These are phyloP conservation scores for Vitis hybrid DNA, from an alignment of 177 flowering plant genomes.

Conservation along the genomic window DNA sequence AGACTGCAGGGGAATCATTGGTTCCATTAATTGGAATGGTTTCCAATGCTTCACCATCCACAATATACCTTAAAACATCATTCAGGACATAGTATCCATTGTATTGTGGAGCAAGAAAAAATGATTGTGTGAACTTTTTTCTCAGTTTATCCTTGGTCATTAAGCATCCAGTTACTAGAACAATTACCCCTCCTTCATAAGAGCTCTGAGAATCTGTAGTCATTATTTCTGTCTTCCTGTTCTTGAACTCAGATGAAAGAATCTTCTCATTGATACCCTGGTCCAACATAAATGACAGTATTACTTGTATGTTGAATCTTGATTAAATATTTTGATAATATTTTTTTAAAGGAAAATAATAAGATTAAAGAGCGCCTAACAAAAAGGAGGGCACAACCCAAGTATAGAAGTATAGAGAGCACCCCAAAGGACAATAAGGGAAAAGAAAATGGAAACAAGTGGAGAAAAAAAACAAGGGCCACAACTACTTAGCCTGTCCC, in stretches of 20 bases:
- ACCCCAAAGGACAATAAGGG: too few species aligned
- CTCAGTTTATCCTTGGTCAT: constrained; percentile 62
- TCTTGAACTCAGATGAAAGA: constrained; percentile 55
- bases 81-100: constrained; percentile 76
- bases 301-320: neutral
- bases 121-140: constrained; percentile 71
- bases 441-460: too few species aligned
- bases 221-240: constrained; percentile 71
- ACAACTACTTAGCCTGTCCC: too few species aligned
- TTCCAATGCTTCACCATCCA: constrained; percentile 36
- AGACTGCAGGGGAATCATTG: constrained; percentile 22
- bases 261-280: constrained; percentile 84
- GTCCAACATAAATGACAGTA: constrained; percentile 10
- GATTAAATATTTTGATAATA: neutral
- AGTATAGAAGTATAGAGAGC: too few species aligned
- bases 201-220: constrained; percentile 90
- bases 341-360: neutral
- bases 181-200: constrained; percentile 59
- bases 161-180: constrained; percentile 78
- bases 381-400: too few species aligned
- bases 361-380: neutral
- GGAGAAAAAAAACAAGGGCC: too few species aligned
- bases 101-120: constrained; percentile 90
- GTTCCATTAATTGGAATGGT: constrained; percentile 19
- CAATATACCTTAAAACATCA: constrained; percentile 77